These are phyloP conservation scores for Hypoxylon sp. DNA, from an alignment of 2,329 filamentous ascomycete species.

Conservation along the genomic window DNA sequence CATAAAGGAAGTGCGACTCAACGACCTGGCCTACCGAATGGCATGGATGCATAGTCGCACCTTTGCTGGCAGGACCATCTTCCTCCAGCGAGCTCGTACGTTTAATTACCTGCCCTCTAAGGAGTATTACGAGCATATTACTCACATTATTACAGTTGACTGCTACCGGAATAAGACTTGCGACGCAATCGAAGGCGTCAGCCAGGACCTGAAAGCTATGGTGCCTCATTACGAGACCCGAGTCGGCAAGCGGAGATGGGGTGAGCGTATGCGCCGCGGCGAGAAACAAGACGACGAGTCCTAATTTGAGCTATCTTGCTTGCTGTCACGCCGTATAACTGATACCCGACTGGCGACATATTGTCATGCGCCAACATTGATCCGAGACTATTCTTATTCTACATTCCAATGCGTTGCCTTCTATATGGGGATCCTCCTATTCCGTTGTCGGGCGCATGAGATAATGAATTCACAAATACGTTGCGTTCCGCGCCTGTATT, in stretches of 20 bases:
- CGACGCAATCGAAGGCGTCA: constrained; percentile 76
- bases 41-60: constrained; percentile 96
- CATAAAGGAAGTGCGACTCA: constrained; percentile 88
- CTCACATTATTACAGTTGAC: constrained; percentile 75
- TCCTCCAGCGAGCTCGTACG: constrained; percentile 92
- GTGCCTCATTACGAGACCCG: constrained; percentile 92
- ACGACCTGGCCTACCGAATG: constrained; percentile 95
- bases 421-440: constrained; percentile 6
- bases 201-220: constrained; percentile 79
- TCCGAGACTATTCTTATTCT: constrained; percentile 5
- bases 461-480: constrained; percentile 26
- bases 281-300: constrained; percentile 55
- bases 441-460: constrained; percentile 13
- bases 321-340: constrained; percentile 14
- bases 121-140: constrained; percentile 30
- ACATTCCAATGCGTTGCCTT: neutral
- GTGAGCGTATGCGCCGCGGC: constrained; percentile 67
- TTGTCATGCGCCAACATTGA: neutral
- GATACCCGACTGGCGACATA: constrained; percentile 20
- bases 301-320: constrained; percentile 15
- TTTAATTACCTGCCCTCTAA: constrained; percentile 51
- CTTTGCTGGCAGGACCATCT: constrained; percentile 87
- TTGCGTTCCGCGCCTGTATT: constrained; percentile 32
- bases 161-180: constrained; percentile 79
- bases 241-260: constrained; percentile 84